Conservation (phyloP, 805 yeast genomes). For the Zygosaccharomyces pseudorouxii region DNA sequence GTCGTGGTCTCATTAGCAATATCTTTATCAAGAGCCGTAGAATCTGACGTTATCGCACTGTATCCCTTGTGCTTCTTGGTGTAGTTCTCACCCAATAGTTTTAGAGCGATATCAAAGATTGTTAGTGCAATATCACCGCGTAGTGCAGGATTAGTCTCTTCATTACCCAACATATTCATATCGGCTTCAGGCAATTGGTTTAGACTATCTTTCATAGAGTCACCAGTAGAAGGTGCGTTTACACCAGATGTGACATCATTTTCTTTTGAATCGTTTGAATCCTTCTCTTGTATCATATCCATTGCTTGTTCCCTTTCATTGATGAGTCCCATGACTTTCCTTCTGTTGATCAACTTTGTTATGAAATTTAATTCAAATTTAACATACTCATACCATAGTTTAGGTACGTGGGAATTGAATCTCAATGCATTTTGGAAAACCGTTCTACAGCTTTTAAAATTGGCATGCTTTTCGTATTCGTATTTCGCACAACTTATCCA, state of each 20-base stretch:
- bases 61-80: conserved; percentile 34
- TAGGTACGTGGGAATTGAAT: conserved; percentile 68
- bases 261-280: conserved; percentile 32
- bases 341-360: conserved; percentile 74
- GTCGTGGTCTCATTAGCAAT: conserved; percentile 25
- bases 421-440: conserved; percentile 80
- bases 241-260: conserved; percentile 38
- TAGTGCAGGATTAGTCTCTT: conserved; percentile 77
- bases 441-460: conserved; percentile 82
- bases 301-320: conserved; percentile 66
- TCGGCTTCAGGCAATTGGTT: conserved; percentile 82
- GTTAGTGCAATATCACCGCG: conserved; percentile 69
- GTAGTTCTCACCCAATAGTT: conserved; percentile 38
- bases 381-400: conserved; percentile 80
- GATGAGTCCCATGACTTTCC: conserved; percentile 74
- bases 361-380: conserved; percentile 85
- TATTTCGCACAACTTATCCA: conserved; percentile 96
- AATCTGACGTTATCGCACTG: conserved; percentile 30
- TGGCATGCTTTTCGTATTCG: conserved; percentile 84
- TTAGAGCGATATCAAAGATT: conserved; percentile 62
- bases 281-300: conserved; percentile 38
- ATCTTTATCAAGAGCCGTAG: conserved; percentile 31
- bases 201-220: conserved; percentile 56
- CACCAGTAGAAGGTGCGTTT: conserved; percentile 47
- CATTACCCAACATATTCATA: conserved; percentile 75